phyloP scores from a whole-genome alignment of 805 yeast genomes.

The Candida ulmi region DNA sequence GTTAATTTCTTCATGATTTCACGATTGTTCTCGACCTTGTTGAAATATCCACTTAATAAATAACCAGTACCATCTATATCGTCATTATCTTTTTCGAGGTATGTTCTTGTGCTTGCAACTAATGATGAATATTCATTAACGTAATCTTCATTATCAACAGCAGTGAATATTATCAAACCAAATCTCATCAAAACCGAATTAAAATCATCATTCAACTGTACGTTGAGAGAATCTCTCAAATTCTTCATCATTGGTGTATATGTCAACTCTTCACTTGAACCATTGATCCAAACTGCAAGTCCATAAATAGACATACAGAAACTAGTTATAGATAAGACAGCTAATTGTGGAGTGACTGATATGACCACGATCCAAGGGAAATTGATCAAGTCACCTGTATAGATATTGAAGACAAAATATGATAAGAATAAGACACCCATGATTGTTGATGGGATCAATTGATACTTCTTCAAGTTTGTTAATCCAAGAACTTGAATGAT shows the following conservation, averaged over 20 bases:
- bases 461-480: conserved; percentile 43
- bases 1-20: conserved; percentile 4
- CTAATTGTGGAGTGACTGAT: conserved; percentile 64
- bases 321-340: conserved; percentile 42
- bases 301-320: conserved; percentile 50
- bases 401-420: conserved; percentile 38
- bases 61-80: conserved; percentile 8
- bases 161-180: conserved; percentile 60
- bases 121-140: conserved; percentile 51
- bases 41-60: conserved; percentile 18
- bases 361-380: conserved; percentile 53
- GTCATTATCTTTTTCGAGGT: conserved; percentile 36
- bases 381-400: conserved; percentile 34
- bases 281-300: conserved; percentile 58
- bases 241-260: conserved; percentile 31
- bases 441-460: conserved; percentile 59
- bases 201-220: conserved; percentile 54
- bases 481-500: conserved; percentile 60
- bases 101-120: conserved; percentile 44
- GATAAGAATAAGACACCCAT: conserved; percentile 49
- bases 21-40: conserved; percentile 21
- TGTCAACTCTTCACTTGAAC: conserved; percentile 24
- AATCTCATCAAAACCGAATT: conserved; percentile 53
- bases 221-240: conserved; percentile 32
- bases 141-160: conserved; percentile 62